These are phyloP conservation scores for Didymellaceae sp. DNA, from an alignment of 2,329 filamentous ascomycete genomes.

Conservation along the genomic window DNA sequence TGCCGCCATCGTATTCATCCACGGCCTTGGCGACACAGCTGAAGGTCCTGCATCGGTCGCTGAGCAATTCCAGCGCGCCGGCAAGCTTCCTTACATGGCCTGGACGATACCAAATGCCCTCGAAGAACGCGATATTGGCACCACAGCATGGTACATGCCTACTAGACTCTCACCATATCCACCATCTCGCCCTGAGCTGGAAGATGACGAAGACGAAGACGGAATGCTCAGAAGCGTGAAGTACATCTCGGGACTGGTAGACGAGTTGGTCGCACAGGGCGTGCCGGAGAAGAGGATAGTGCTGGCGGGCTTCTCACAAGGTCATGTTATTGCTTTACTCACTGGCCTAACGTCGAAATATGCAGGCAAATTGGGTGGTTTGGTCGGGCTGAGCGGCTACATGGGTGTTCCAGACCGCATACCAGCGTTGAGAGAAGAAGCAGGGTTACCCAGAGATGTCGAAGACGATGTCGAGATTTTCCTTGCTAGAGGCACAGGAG, in stretches of 20 bases:
- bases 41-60: constrained; percentile 53
- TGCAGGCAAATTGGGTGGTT: constrained; percentile 49
- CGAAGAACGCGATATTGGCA: constrained; percentile 54
- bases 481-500: constrained; percentile 55
- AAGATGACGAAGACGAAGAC: constrained; percentile 56
- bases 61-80: constrained; percentile 56
- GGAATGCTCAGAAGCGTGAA: constrained; percentile 51
- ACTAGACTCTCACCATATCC: constrained; percentile 50
- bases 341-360: constrained; percentile 52
- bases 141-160: constrained; percentile 57
- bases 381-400: constrained; percentile 57
- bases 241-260: constrained; percentile 53
- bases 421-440: constrained; percentile 47
- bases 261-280: constrained; percentile 50
- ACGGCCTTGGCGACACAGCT: constrained; percentile 57
- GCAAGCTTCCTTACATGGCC: constrained; percentile 56
- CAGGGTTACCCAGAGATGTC: constrained; percentile 42
- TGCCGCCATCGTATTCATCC: constrained; percentile 56
- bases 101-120: constrained; percentile 60
- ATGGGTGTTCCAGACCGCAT: constrained; percentile 53
- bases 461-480: constrained; percentile 52
- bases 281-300: constrained; percentile 53
- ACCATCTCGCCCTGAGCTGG: constrained; percentile 51
- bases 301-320: constrained; percentile 58
- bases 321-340: constrained; percentile 54